Base-by-base conservation (phyloP, 129 eudicot genomes). In the Artemisia tridentata region DNA sequence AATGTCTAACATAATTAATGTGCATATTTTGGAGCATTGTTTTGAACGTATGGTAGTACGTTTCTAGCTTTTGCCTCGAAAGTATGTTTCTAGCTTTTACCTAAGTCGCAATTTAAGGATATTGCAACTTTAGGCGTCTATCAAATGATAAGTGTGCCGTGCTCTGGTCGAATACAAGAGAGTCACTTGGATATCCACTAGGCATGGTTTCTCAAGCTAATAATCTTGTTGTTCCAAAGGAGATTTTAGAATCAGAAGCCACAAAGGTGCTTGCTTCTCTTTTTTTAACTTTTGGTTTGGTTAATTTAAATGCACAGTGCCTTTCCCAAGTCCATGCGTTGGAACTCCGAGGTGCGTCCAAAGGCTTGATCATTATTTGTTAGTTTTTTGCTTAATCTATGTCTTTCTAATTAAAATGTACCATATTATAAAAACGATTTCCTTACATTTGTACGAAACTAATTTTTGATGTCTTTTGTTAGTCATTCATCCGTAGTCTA, bases 251-350 rank as follows among this genome's bases (percentile, higher is more conserved):
- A 79, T 86, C 84, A 70, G 81, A 85, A 67, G 79, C 79, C 55
- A 72, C 43, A 79, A 86, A 86, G 96, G 99, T 95, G 56, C 34
- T n/a, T 9, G 71, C 69, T 68, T 58, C 41, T 55, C 51, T n/a
- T 57, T 23, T 60, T 68, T 21, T 18, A 62, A 68, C 57, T 27
- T 47, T 58, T 45, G 65, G 31, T 56, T 52, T 62, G 21, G 55
- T 38, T 16, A 62, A 62, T 53, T 31, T 34, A 58, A 59, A 48
- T 0, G 13, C 54, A 21, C 9, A 38, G 31, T 15, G 65, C 96
- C 69, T 95, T 95, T 73, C 88, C 93, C 3, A 95, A 95, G 85
- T 88, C 99, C 29, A 95, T 95, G 99, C 92, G 96, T 63, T 95
- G 99, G 99, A 95, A 95, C 78, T 95, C 99, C 2, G 96, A 95